These are phyloP conservation scores for Beauveria sp. DNA, from an alignment of 2,329 filamentous ascomycete genomes.

Conservation along the genomic window DNA sequence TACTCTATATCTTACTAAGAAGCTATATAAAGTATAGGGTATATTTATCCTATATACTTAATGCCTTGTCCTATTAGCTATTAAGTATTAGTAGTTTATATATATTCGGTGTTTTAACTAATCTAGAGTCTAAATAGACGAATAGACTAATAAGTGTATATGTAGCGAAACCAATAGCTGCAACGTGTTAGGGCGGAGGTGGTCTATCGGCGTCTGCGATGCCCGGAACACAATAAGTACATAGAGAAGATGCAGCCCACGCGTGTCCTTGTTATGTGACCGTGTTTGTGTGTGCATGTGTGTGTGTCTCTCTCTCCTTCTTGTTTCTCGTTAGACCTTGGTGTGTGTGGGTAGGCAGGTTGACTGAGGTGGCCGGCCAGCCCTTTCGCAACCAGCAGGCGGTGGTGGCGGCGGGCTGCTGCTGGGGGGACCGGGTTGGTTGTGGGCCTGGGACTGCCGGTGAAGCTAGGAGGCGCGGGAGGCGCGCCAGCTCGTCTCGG, in stretches of 20 bases:
- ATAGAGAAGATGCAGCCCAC: too few species aligned
- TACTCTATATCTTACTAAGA: too few species aligned
- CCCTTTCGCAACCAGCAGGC: neutral
- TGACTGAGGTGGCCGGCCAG: too few species aligned
- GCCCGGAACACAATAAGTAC: neutral
- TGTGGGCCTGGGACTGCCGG: constrained; percentile 19
- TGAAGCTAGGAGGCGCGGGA: constrained; percentile 62
- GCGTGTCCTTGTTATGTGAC: too few species aligned
- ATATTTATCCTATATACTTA: neutral
- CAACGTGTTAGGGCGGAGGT: neutral
- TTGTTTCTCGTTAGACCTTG: too few species aligned
- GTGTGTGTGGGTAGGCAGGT: too few species aligned
- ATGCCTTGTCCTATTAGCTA: neutral
- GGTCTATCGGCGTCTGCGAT: neutral
- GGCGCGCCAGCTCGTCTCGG: constrained; percentile 62
- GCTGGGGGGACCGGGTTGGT: constrained; percentile 12
- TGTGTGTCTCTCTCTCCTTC: too few species aligned
- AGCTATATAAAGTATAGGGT: neutral
- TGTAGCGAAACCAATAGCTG: neutral
- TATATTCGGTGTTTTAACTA: neutral
- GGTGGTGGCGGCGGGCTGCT: constrained; percentile 27
- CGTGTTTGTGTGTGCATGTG: too few species aligned
- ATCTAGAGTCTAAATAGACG: neutral
- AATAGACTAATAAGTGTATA: neutral
- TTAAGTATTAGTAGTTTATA: neutral